Evolutionary conservation across 2,329 filamentous ascomycete species (phyloP), one percentile per base, ranked within the genome.

Genomic region (Epichloe sibirici): DNA sequence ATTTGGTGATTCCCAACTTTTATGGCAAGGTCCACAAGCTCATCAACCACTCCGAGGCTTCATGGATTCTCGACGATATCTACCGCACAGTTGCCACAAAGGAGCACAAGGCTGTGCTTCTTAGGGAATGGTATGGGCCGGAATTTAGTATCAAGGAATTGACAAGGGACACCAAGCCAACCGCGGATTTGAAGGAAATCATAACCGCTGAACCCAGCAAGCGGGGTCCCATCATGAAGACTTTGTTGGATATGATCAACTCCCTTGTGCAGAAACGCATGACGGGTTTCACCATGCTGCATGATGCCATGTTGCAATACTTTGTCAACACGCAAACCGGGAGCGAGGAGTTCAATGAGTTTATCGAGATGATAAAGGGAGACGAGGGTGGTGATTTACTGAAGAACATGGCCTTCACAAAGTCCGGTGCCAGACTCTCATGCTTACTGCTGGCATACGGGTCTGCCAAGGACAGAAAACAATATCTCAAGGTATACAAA

Each of bases 271-370:
- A 98, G 71, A 98, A 98, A 79, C 93, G 93, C 71, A 84, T 93
- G 71, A 94, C 89, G 1, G 91, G 89, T 9, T 97, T 98, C 71
- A 97, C 91, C 2, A 94, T 98, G 79, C 80, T 98, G 21, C 94
- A 98, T 69, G 93, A 97, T 63, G 93, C 93, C 48, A 95, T 98
- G 90, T 75, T 96, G 55, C 91, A 98, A 66, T 98, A 96, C 70
- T 96, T 91, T 70, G 72, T 89, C 51, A 91, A 86, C 62, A 82
- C 84, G 46, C 84, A 86, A 58, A 74, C 80, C 4, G 90, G 86
- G 3, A 88, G 83, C 45, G 82, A 88, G 53, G 91, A 97, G 66
- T 83, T 88, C 43, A 86, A 76, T 35, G 90, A 95, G 61, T 96
- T 95, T 64, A 72, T 94, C 53, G 90, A 97, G 68, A 77, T 94